Conservation (phyloP, 345 rosid species). For the Anacardium occidentale region DNA sequence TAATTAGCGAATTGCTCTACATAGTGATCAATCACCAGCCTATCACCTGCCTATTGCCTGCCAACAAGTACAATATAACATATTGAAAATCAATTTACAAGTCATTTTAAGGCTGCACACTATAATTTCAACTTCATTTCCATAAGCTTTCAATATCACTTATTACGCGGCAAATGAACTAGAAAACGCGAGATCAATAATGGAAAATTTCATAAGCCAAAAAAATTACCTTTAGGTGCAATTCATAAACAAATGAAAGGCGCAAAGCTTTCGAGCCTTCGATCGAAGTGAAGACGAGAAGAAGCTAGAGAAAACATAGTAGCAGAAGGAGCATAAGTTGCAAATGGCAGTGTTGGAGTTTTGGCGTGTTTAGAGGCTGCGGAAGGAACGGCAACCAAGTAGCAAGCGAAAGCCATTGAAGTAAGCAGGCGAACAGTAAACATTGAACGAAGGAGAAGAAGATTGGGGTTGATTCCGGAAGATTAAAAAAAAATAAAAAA, state of each 20-base stretch:
- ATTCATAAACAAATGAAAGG: constrained; percentile 26
- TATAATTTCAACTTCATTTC: too few species aligned
- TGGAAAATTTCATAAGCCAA: background rate
- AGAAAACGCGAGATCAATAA: background rate
- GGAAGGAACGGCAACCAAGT: constrained; percentile 47
- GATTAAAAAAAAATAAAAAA: background rate
- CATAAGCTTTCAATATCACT: too few species aligned
- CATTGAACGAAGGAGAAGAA: background rate
- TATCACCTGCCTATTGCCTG: background rate
- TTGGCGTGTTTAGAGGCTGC: constrained; percentile 30
- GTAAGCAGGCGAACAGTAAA: too few species aligned
- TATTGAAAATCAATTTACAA: too few species aligned
- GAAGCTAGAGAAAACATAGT: constrained; percentile 24
- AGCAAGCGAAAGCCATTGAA: constrained; percentile 65
- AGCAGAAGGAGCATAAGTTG: constrained; percentile 21
- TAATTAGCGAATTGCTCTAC: background rate
- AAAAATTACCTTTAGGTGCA: constrained; percentile 37
- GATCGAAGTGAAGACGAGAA: constrained; percentile 27
- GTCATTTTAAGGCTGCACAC: too few species aligned
- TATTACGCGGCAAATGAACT: too few species aligned
- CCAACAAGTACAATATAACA: background rate
- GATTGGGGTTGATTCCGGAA: constrained; percentile 17
- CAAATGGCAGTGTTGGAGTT: constrained; percentile 20
- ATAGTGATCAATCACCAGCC: background rate
- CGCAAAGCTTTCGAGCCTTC: constrained; percentile 37